These are phyloP conservation scores for Magnusiomyces tetraspermus DNA, from an alignment of 1,139 yeast species.

Conservation along the genomic window DNA sequence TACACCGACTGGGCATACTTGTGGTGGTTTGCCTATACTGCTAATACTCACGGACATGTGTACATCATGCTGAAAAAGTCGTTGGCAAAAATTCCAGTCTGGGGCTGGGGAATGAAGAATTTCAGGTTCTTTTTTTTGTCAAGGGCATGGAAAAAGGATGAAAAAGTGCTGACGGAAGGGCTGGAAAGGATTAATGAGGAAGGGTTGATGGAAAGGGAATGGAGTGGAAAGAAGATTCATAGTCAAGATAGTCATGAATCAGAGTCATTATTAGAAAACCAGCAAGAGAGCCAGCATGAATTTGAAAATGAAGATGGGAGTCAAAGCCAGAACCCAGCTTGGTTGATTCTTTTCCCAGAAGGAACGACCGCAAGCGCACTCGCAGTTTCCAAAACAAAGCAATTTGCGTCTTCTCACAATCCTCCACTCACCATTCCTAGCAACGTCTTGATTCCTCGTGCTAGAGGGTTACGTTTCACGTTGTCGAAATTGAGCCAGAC, in stretches of 20 bases:
- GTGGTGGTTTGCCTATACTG: constrained; percentile 80
- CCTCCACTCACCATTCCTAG: constrained; percentile 36
- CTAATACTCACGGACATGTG: constrained; percentile 52
- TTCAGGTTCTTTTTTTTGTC: constrained; percentile 71
- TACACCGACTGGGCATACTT: constrained; percentile 90
- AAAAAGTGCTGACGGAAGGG: constrained; percentile 46
- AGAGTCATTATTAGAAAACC: too few species aligned
- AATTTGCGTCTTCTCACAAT: constrained; percentile 43
- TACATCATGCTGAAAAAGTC: constrained; percentile 75
- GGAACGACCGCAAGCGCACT: constrained; percentile 77
- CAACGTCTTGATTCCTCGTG: constrained; percentile 70
- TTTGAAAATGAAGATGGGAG: too few species aligned
- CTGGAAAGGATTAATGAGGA: constrained; percentile 43
- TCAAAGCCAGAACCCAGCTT: constrained; percentile 33
- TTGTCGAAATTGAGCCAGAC: constrained; percentile 51
- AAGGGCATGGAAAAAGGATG: constrained; percentile 78
- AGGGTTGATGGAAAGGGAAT: too few species aligned
- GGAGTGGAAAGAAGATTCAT: too few species aligned
- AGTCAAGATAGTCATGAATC: too few species aligned
- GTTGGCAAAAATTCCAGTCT: constrained; percentile 57
- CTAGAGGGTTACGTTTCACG: constrained; percentile 66
- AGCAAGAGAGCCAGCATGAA: too few species aligned
- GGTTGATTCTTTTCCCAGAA: constrained; percentile 76
- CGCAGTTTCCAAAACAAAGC: constrained; percentile 50
- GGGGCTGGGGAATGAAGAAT: constrained; percentile 82